phyloP scores from a whole-genome alignment of 257 asterid species.

The Solanum okadae region DNA sequence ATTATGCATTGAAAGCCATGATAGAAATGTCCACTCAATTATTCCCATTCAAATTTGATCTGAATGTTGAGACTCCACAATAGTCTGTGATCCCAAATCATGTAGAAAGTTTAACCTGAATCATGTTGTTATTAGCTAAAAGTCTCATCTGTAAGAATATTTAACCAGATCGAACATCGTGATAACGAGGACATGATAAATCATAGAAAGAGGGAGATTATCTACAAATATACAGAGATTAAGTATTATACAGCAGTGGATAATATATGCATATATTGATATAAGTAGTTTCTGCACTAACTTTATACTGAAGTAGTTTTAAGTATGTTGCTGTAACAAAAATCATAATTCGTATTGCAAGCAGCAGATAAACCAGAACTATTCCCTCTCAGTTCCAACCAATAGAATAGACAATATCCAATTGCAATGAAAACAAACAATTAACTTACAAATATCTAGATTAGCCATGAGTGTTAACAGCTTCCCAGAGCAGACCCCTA shows the following conservation, averaged over 20 bases:
- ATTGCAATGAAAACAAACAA: neutral
- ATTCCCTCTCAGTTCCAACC: neutral
- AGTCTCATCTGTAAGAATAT: no score
- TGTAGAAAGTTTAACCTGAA: no score
- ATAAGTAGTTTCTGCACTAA: neutral
- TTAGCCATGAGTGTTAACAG: slow-evolving; percentile 82
- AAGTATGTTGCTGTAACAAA: neutral
- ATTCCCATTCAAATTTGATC: neutral
- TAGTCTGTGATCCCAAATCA: no score
- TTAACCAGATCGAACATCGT: no score
- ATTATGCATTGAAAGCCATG: neutral
- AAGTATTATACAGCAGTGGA: neutral
- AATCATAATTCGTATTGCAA: neutral
- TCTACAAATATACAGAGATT: neutral
- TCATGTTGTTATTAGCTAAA: no score
- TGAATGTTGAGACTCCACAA: neutral
- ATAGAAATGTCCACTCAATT: neutral
- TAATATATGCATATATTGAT: neutral
- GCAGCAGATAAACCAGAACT: neutral
- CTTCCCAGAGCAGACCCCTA: slow-evolving; percentile 82
- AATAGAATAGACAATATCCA: neutral
- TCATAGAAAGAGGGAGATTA: neutral
- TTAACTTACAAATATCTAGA: neutral
- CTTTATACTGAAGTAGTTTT: neutral
- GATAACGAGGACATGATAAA: neutral